Base-by-base conservation (phyloP, 2,329 filamentous ascomycete species). In the Cladosporium halotolerans region DNA sequence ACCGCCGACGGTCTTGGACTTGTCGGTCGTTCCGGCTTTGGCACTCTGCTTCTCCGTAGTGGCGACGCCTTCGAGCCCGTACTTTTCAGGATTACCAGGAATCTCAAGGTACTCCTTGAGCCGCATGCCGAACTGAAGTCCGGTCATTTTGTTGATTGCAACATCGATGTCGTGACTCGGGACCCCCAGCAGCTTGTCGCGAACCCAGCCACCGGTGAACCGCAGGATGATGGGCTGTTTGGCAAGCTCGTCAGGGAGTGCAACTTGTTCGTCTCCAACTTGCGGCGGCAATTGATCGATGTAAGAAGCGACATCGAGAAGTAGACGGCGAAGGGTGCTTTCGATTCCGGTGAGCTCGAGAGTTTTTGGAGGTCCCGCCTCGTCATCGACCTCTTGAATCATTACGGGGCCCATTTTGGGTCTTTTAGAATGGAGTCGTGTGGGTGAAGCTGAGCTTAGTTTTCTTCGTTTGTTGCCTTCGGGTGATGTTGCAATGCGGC, bases 181-280 rank as follows among this genome's bases (percentile, higher is more conserved):
- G 10, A 83, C 77, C 16, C 83, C 82, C 3, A 93, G 79, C 2
- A 93, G 78, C 72, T 89, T 91, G 73, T 95, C 89, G 39, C 89
- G 84, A 9, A 93, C 88, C 89, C 89, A 95, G 23, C 89, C 89
- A 55, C 89, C 89, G 0, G 89, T 89, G 80, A 87, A 92, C 46
- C 88, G 84, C 43, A 93, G 75, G 14, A 84, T 75, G 11, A 74
- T 64, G 38, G 74, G 74, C 56, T 76, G 68, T 31, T 72, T 69
- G 53, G 68, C 63, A 61, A 80, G 65, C 47, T 76, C 64, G 44
- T 70, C 61, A 56, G 78, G 72, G 65, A 76, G 64, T 31, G 68
- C 55, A 9, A 68, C 64, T 19, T 67, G 63, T 45, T 60, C 59
- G 28, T 62, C 60, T 23, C 48, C 40, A 43, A 38, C 14, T 45